A percentile compares a stretch with the other conserved stretches of the same genome.
Conservation (phyloP, 805 yeast species). For the Candida saitoana region DNA sequence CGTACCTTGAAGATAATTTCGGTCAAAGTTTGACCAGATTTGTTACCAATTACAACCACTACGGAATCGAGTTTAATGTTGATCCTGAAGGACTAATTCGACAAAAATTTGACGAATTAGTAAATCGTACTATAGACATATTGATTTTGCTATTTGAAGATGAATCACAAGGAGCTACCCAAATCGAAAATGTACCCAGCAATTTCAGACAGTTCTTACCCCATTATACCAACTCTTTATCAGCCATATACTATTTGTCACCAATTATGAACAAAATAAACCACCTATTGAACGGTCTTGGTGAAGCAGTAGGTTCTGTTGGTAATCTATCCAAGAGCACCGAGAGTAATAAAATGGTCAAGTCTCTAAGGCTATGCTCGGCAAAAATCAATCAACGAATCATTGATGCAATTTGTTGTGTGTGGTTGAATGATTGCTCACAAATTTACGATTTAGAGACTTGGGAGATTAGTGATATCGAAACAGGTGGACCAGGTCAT, state of each 20-base stretch:
- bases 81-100: constrained; percentile 29
- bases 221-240: constrained; percentile 36
- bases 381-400: constrained; percentile 33
- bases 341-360: constrained; percentile 36
- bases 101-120: constrained; percentile 21
- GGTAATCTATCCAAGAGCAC: constrained; percentile 30
- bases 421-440: constrained; percentile 44
- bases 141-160: constrained; percentile 28
- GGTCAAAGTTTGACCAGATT: constrained; percentile 28
- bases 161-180: constrained; percentile 17
- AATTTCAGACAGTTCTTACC: constrained; percentile 37
- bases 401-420: constrained; percentile 39
- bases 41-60: constrained; percentile 35
- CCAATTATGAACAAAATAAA: constrained; percentile 25
- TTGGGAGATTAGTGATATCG: constrained; percentile 40
- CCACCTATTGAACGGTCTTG: constrained; percentile 26
- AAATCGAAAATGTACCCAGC: constrained; percentile 32
- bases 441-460: constrained; percentile 42
- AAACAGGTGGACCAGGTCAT: constrained; percentile 10
- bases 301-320: constrained; percentile 25
- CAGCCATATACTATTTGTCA: constrained; percentile 34
- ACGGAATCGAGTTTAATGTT: constrained; percentile 21
- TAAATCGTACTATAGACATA: constrained; percentile 22
- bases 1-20: constrained; percentile 30
- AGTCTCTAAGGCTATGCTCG: constrained; percentile 30